Percentiles rank a stretch among this genome's conserved stretches.
Conservation (phyloP, 352 stramenopile genomes). For the Globisporangium nunn region DNA sequence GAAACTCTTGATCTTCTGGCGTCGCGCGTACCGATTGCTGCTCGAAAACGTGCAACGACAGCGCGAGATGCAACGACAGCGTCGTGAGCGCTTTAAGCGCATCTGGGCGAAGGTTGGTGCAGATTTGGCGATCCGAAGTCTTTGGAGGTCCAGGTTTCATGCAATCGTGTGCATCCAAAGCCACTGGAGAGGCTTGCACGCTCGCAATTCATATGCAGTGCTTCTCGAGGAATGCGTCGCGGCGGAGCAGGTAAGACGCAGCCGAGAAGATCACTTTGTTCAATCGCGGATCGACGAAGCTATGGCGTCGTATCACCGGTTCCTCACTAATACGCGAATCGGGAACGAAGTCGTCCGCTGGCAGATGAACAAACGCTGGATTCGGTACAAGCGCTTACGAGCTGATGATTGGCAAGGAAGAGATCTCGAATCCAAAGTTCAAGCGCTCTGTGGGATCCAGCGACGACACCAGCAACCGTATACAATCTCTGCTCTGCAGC, state of each 20-base stretch:
- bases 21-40: conserved; percentile 24
- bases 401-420: background rate
- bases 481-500: background rate
- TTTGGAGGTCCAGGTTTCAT: conserved; percentile 6
- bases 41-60: conserved; percentile 12
- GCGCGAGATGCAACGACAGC: conserved; percentile 5
- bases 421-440: conserved; percentile 1
- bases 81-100: background rate
- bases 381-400: conserved; percentile 8
- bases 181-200: conserved; percentile 5
- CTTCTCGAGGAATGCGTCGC: background rate
- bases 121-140: background rate
- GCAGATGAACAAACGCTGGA: conserved; percentile 13
- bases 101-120: conserved; percentile 4
- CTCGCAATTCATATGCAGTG: conserved; percentile 1
- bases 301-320: conserved; percentile 1
- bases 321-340: background rate
- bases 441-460: background rate
- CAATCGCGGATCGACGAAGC: background rate
- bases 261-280: conserved; percentile 6
- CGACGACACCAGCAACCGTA: background rate
- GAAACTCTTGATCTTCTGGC: conserved; percentile 29
- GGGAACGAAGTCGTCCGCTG: conserved; percentile 5
- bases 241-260: background rate
- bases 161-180: conserved; percentile 2